Evolutionary conservation across 371 early-diverging fungal genomes (phyloP).

Genomic region (Batrachochytrium dendrobatidis): DNA sequence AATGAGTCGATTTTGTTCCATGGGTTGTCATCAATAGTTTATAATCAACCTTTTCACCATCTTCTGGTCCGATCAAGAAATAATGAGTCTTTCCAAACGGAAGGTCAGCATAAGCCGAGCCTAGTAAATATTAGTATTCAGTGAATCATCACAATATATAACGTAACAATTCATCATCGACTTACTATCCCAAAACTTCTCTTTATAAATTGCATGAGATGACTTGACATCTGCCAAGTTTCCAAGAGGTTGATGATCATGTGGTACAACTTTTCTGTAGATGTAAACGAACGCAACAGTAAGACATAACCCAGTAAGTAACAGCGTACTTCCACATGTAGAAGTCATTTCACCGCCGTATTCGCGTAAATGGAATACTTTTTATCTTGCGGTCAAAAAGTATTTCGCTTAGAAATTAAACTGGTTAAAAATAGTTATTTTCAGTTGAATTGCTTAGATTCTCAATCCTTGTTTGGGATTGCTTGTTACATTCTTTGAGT

Average conservation of each 20-base stretch:
- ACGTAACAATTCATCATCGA: neutral
- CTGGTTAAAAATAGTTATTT: too few species aligned
- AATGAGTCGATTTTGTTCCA: neutral
- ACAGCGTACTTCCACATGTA: too few species aligned
- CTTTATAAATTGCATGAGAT: neutral
- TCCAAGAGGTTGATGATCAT: neutral
- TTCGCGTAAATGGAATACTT: too few species aligned
- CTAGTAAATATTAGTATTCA: neutral
- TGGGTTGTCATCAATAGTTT: neutral
- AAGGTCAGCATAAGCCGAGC: conserved; percentile 14
- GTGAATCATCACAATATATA: neutral
- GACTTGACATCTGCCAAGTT: neutral
- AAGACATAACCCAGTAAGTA: neutral
- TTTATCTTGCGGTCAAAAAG: too few species aligned
- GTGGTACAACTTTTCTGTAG: neutral
- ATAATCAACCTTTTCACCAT: conserved; percentile 32
- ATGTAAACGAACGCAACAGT: neutral
- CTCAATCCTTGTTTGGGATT: too few species aligned
- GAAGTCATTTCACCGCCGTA: too few species aligned
- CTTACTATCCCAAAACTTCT: conserved; percentile 1
- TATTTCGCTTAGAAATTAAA: too few species aligned
- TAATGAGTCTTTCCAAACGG: conserved; percentile 49
- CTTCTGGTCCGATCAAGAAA: conserved; percentile 42
- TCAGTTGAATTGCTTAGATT: too few species aligned
- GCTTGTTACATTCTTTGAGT: too few species aligned